A percentile compares a stretch with the other conserved stretches of the same genome.
These are phyloP conservation scores for Epithemia pelagica DNA, from an alignment of 108 stramenopile species.

Conservation along the genomic window DNA sequence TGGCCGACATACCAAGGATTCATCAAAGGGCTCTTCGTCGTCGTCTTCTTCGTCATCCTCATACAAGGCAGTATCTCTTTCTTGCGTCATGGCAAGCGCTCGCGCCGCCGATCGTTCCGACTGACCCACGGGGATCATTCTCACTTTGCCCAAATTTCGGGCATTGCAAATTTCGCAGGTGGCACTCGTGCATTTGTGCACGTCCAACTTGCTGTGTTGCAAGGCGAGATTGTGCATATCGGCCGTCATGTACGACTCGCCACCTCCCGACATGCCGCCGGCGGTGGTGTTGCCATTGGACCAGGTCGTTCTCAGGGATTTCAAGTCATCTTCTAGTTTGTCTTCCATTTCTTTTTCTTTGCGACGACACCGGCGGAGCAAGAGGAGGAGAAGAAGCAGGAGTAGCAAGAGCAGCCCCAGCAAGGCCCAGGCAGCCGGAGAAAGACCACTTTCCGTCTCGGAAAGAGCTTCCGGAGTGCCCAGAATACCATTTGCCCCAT, in stretches of 20 bases:
- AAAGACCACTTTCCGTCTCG: background rate
- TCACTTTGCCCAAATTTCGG: background rate
- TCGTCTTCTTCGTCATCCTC: background rate
- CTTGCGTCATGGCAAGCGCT: background rate
- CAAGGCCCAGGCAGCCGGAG: background rate
- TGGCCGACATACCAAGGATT: too few species aligned
- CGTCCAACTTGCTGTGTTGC: constrained; percentile 7
- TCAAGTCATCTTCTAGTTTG: background rate
- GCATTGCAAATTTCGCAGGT: constrained; percentile 2
- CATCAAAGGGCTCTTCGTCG: background rate
- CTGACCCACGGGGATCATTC: background rate
- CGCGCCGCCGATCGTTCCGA: background rate
- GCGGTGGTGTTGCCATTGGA: background rate
- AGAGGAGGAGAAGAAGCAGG: background rate
- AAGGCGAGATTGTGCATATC: constrained; percentile 4
- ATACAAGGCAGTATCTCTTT: too few species aligned
- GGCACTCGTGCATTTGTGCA: constrained; percentile 4
- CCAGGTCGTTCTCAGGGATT: background rate
- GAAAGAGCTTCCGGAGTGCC: background rate
- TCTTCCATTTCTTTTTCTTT: background rate
- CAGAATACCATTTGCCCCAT: too few species aligned
- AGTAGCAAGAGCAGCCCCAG: background rate
- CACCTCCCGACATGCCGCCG: background rate
- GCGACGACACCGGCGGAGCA: background rate
- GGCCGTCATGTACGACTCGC: constrained; percentile 4